phyloP scores from a whole-genome alignment of 352 stramenopile genomes.

The Pythium phragmiticola region DNA sequence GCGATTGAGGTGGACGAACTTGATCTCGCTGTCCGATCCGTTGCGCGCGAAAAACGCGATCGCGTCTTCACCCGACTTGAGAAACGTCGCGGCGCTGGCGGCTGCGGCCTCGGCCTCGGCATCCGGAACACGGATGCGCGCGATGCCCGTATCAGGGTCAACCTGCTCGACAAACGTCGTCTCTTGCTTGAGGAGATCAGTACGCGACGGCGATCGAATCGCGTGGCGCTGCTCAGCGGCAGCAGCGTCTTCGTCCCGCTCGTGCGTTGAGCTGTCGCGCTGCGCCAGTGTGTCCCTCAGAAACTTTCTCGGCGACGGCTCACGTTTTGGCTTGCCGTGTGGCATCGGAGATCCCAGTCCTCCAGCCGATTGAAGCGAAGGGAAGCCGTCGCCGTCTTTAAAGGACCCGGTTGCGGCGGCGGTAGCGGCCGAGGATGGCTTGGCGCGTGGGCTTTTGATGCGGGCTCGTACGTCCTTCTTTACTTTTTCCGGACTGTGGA shows the following conservation, averaged over 20 bases:
- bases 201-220: constrained; percentile 16
- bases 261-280: constrained; percentile 1
- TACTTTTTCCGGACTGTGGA: constrained; percentile 51
- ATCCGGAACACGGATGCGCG: constrained; percentile 36
- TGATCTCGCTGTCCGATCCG: constrained; percentile 89
- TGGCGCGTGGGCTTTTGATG: constrained; percentile 28
- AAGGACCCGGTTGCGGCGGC: not conserved
- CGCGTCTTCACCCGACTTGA: constrained; percentile 86
- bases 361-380: not conserved
- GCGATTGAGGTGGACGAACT: constrained; percentile 94
- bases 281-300: constrained; percentile 49
- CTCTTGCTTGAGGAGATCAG: constrained; percentile 18
- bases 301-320: constrained; percentile 65
- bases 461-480: constrained; percentile 25
- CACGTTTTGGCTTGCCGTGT: constrained; percentile 40
- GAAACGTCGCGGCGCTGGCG: constrained; percentile 46
- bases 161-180: constrained; percentile 47
- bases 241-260: constrained; percentile 21
- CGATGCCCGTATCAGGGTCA: constrained; percentile 46
- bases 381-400: not conserved
- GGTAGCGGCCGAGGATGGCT: constrained; percentile 7
- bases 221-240: constrained; percentile 3
- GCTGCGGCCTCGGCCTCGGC: constrained; percentile 52
- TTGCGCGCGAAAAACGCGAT: constrained; percentile 95
- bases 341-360: not conserved